phyloP scores from a whole-genome alignment of 768 basidiomycete species.

The Brasilioporus rufonigricans region DNA sequence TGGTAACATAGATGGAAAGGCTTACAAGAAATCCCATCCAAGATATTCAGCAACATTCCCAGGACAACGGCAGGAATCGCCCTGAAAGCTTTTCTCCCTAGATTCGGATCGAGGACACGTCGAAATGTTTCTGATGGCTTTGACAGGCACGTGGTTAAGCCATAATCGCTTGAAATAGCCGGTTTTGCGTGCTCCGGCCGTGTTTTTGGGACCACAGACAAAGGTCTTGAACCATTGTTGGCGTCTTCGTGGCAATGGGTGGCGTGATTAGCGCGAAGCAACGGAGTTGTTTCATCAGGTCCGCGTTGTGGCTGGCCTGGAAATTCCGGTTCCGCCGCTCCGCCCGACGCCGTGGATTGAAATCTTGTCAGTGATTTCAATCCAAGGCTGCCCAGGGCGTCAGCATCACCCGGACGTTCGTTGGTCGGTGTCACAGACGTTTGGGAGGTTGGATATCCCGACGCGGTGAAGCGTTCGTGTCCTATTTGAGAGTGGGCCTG shows the following conservation, averaged over 20 bases:
- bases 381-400: background rate
- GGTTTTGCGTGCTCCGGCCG: slow-evolving; percentile 11
- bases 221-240: background rate
- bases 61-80: slow-evolving; percentile 83
- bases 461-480: background rate
- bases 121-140: slow-evolving; percentile 9
- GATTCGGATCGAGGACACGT: slow-evolving; percentile 14
- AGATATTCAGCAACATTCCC: slow-evolving; percentile 81
- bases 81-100: slow-evolving; percentile 25
- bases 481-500: background rate
- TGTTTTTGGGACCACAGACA: background rate
- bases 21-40: slow-evolving; percentile 92
- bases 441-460: slow-evolving; percentile 12
- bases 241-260: background rate
- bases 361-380: background rate
- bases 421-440: slow-evolving; percentile 22
- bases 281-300: slow-evolving; percentile 18
- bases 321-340: background rate
- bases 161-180: slow-evolving; percentile 3
- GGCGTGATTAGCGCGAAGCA: slow-evolving; percentile 16
- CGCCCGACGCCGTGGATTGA: background rate
- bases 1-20: slow-evolving; percentile 12
- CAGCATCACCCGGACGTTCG: slow-evolving; percentile 1
- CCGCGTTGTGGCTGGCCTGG: background rate
- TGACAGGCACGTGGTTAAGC: slow-evolving; percentile 4